Conservation (phyloP, 2,329 filamentous ascomycete genomes). For the Clarireedia monteithiana region DNA sequence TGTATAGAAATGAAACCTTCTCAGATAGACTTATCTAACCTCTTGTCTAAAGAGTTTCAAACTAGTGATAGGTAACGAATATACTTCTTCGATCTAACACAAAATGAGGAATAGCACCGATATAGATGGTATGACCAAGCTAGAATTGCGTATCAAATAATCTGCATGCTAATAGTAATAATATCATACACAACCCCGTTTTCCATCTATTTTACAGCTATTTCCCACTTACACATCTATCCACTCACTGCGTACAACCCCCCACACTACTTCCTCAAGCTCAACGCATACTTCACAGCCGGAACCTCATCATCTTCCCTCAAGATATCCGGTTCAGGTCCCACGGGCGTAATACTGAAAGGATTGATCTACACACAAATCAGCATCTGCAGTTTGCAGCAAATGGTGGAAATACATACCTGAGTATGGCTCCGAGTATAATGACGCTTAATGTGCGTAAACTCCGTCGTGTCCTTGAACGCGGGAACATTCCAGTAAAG, state of each 20-base stretch:
- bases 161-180: too few species aligned
- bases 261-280: constrained; percentile 19
- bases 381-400: not conserved
- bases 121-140: too few species aligned
- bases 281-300: constrained; percentile 36
- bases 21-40: too few species aligned
- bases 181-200: not conserved
- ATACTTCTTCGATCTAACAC: too few species aligned
- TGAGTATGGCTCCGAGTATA: constrained; percentile 76
- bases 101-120: too few species aligned
- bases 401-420: constrained; percentile 33
- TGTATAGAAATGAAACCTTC: not conserved
- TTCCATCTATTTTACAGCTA: not conserved
- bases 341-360: constrained; percentile 70
- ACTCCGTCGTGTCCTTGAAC: constrained; percentile 39
- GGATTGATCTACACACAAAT: constrained; percentile 51
- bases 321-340: constrained; percentile 77
- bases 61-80: too few species aligned
- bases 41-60: too few species aligned
- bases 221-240: not conserved
- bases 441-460: constrained; percentile 61
- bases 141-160: too few species aligned
- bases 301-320: constrained; percentile 69
- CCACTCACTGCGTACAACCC: too few species aligned
- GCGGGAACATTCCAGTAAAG: constrained; percentile 62